Percentiles rank a stretch among this genome's conserved stretches.
These are phyloP conservation scores for Candida ovalis DNA, from an alignment of 805 yeast species.

Conservation along the genomic window DNA sequence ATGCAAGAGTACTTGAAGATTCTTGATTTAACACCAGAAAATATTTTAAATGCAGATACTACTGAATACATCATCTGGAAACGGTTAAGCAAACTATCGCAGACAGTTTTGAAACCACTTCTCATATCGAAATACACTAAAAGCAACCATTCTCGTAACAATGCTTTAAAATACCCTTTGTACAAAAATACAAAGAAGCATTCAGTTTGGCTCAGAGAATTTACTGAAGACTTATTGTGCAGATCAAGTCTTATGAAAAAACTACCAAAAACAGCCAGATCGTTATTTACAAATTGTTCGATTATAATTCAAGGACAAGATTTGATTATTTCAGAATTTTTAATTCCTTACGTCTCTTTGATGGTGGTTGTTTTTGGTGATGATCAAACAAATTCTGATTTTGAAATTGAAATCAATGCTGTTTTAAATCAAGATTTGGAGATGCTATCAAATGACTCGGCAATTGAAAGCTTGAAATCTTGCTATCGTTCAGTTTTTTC, in stretches of 20 bases:
- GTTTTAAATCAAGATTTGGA: slow-evolving; percentile 50
- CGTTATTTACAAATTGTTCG: slow-evolving; percentile 61
- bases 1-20: slow-evolving; percentile 81
- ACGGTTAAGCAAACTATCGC: slow-evolving; percentile 59
- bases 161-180: slow-evolving; percentile 57
- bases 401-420: slow-evolving; percentile 55
- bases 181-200: slow-evolving; percentile 53
- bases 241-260: slow-evolving; percentile 28
- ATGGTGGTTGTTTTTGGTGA: slow-evolving; percentile 45
- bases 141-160: slow-evolving; percentile 42
- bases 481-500: slow-evolving; percentile 74
- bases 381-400: slow-evolving; percentile 37
- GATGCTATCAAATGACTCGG: slow-evolving; percentile 45
- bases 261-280: slow-evolving; percentile 29
- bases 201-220: slow-evolving; percentile 66
- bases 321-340: slow-evolving; percentile 59
- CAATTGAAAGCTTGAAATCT: slow-evolving; percentile 53
- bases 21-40: slow-evolving; percentile 38
- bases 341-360: slow-evolving; percentile 74
- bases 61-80: slow-evolving; percentile 50
- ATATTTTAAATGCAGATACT: slow-evolving; percentile 21
- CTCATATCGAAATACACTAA: slow-evolving; percentile 69
- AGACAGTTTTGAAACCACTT: slow-evolving; percentile 72
- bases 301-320: slow-evolving; percentile 68
- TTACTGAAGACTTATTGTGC: slow-evolving; percentile 65